Evolutionary conservation across 768 basidiomycete genomes (phyloP).

Genomic region (Neoboletus brunneissimus): DNA sequence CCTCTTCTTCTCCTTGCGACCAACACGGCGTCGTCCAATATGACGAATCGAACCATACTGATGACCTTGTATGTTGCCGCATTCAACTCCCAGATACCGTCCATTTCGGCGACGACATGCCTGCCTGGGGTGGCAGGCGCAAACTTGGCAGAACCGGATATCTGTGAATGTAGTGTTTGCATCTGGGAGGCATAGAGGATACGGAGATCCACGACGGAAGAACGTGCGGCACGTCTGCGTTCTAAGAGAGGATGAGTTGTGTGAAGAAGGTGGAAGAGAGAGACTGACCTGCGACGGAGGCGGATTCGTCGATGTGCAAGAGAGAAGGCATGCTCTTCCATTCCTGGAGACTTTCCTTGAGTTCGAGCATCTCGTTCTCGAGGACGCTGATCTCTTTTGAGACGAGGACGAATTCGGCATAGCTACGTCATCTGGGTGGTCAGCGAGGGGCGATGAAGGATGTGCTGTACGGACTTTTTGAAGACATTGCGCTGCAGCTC

Average conservation of each 20-base stretch:
- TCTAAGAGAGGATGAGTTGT: conserved; percentile 31
- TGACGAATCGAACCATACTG: conserved; percentile 82
- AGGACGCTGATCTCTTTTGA: conserved; percentile 96
- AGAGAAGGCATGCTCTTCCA: conserved; percentile 96
- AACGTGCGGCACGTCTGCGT: conserved; percentile 65
- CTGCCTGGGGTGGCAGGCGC: conserved; percentile 88
- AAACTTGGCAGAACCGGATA: conserved; percentile 95
- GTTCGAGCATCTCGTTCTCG: conserved; percentile 96
- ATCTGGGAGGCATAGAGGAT: conserved; percentile 94
- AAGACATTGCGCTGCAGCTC: conserved; percentile 92
- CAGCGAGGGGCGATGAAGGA: conserved; percentile 1
- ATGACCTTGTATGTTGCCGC: conserved; percentile 93
- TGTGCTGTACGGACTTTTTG: conserved; percentile 64
- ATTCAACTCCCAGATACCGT: conserved; percentile 80
- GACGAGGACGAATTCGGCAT: conserved; percentile 93
- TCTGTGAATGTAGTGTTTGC: conserved; percentile 81
- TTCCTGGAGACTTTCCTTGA: conserved; percentile 90
- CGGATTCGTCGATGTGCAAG: conserved; percentile 83
- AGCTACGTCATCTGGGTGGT: conserved; percentile 48
- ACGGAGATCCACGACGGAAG: conserved; percentile 93
- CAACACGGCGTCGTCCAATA: conserved; percentile 88
- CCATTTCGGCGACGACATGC: conserved; percentile 85
- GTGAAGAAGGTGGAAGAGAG: conserved; percentile 26
- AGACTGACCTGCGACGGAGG: conserved; percentile 51
- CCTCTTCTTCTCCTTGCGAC: conserved; percentile 77